phyloP scores from a whole-genome alignment of 257 asterid genomes.

The Solanum neorickii region DNA sequence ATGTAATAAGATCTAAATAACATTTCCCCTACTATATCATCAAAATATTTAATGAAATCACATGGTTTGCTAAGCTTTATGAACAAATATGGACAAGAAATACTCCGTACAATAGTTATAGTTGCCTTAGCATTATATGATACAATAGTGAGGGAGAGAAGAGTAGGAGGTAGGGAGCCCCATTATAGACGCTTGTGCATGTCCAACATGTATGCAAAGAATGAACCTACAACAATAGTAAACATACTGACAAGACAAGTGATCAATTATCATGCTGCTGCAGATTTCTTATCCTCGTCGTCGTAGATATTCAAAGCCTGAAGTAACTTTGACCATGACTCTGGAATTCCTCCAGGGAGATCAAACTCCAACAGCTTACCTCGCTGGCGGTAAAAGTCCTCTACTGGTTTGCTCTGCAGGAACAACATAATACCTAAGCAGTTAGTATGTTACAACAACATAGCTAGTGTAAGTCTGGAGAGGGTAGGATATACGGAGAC shows the following conservation, averaged over 20 bases:
- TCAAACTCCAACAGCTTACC: constrained; percentile 76
- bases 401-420: constrained; percentile 74
- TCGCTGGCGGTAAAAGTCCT: constrained; percentile 67
- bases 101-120: not conserved
- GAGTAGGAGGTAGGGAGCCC: not conserved
- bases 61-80: not conserved
- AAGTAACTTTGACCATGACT: constrained; percentile 85
- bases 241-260: not conserved
- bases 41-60: not conserved
- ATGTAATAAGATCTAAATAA: not conserved
- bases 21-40: not conserved
- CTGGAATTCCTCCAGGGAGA: constrained; percentile 94
- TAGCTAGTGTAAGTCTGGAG: not conserved
- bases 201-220: constrained; percentile 38
- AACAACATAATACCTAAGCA: not conserved
- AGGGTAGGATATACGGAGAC: not conserved
- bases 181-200: constrained; percentile 5
- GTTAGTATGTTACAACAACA: not conserved
- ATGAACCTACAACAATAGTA: constrained; percentile 21
- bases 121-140: not conserved
- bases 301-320: constrained; percentile 69
- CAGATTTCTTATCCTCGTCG: constrained; percentile 46
- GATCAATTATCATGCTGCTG: constrained; percentile 45
- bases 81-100: not conserved
- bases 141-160: not conserved